A percentile compares a stretch with the other conserved stretches of the same genome.
Conservation (phyloP, 805 yeast species). For the Deakozyma indianensis region DNA sequence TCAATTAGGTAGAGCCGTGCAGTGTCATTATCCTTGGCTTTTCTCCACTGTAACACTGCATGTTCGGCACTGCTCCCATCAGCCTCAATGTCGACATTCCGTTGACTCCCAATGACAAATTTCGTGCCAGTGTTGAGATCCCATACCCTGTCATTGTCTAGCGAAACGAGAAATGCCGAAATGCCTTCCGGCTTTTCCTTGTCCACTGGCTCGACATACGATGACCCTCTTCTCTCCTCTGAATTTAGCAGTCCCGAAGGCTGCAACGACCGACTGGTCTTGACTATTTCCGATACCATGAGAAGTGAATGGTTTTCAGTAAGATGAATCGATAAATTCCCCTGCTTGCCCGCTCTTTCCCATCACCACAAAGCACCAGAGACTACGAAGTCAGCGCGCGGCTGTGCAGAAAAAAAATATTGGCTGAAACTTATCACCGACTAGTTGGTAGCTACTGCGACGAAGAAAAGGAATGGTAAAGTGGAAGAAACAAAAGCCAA, state of each 20-base stretch:
- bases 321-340: neutral
- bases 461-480: constrained; percentile 7
- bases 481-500: constrained; percentile 3
- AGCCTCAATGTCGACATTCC: constrained; percentile 21
- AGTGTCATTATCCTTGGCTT: neutral
- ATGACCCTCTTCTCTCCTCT: neutral
- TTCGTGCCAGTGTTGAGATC: neutral
- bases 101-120: neutral
- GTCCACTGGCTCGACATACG: neutral
- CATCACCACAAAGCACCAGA: constrained; percentile 9
- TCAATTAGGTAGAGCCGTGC: constrained; percentile 30
- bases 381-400: neutral
- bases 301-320: neutral
- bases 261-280: neutral
- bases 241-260: neutral
- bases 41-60: constrained; percentile 29
- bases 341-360: neutral
- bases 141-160: constrained; percentile 18
- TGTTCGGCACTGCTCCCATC: constrained; percentile 30
- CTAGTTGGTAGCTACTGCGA: too few species aligned
- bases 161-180: constrained; percentile 20
- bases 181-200: neutral
- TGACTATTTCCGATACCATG: neutral
- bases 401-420: neutral
- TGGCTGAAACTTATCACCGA: too few species aligned